phyloP scores from a whole-genome alignment of 176 grass and related monocot genomes.

The Alopecurus myosuroides region DNA sequence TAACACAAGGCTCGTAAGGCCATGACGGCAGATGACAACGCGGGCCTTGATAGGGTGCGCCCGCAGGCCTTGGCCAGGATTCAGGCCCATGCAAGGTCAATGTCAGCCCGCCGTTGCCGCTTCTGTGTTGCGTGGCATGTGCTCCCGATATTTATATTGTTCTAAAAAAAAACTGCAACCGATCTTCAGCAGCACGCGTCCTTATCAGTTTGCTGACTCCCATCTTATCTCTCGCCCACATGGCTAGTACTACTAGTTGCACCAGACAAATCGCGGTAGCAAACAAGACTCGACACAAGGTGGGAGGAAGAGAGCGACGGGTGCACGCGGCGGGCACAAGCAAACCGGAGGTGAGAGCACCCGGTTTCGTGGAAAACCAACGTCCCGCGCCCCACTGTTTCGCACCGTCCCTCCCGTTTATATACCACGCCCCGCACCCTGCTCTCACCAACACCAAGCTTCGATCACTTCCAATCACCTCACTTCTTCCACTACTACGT shows the following conservation, averaged over 20 bases:
- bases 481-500: no score
- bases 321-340: not conserved
- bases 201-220: not conserved
- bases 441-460: no score
- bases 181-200: not conserved
- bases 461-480: no score
- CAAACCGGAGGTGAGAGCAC: not conserved
- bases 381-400: no score
- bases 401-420: no score
- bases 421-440: no score
- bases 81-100: not conserved
- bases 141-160: no score
- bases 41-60: not conserved
- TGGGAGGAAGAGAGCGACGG: not conserved
- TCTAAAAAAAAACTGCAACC: no score
- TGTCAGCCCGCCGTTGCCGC: not conserved
- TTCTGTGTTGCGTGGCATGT: no score
- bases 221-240: not conserved
- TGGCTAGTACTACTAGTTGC: not conserved
- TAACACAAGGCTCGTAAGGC: not conserved
- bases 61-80: not conserved
- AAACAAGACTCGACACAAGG: not conserved
- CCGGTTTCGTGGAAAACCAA: slow-evolving; percentile 12
- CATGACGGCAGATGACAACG: not conserved
- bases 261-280: not conserved